A percentile compares a stretch with the other conserved stretches of the same genome.
phyloP scores from a whole-genome alignment of 306 rosid species.

The Arachis stenosperma region DNA sequence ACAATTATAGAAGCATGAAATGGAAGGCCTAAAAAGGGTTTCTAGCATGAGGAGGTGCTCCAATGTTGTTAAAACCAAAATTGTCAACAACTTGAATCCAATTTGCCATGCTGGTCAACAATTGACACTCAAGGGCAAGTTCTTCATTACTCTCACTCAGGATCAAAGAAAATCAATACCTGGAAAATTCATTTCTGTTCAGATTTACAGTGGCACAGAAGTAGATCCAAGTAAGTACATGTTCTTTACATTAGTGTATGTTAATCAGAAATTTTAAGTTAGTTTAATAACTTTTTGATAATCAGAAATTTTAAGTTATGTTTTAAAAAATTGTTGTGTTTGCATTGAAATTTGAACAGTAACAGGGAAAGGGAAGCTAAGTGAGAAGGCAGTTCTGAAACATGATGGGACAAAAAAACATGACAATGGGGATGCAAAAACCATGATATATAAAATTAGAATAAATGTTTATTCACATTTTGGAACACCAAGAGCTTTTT shows the following conservation, averaged over 20 bases:
- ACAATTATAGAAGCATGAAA: background rate
- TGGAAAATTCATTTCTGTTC: constrained; percentile 58
- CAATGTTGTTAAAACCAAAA: constrained; percentile 25
- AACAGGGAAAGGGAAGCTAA: constrained; percentile 60
- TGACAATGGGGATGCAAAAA: constrained; percentile 42
- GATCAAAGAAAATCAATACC: constrained; percentile 44
- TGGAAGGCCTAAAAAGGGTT: constrained; percentile 33
- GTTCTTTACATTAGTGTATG: background rate
- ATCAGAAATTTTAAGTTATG: no score
- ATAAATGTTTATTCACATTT: constrained; percentile 49
- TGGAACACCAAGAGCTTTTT: constrained; percentile 73
- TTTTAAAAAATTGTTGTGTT: background rate
- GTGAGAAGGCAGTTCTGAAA: constrained; percentile 47
- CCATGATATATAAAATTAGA: constrained; percentile 48
- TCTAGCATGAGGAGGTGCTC: constrained; percentile 26
- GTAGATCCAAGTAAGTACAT: constrained; percentile 53
- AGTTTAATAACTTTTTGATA: no score
- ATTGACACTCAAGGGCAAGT: constrained; percentile 45
- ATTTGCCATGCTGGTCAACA: constrained; percentile 23
- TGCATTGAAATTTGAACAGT: constrained; percentile 50
- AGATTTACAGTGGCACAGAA: constrained; percentile 60
- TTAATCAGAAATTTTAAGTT: no score
- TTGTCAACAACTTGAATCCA: constrained; percentile 27
- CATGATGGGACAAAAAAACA: constrained; percentile 36
- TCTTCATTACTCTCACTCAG: constrained; percentile 37